Conservation (phyloP, 805 yeast genomes). For the Tetrapisispora taiwanensis region DNA sequence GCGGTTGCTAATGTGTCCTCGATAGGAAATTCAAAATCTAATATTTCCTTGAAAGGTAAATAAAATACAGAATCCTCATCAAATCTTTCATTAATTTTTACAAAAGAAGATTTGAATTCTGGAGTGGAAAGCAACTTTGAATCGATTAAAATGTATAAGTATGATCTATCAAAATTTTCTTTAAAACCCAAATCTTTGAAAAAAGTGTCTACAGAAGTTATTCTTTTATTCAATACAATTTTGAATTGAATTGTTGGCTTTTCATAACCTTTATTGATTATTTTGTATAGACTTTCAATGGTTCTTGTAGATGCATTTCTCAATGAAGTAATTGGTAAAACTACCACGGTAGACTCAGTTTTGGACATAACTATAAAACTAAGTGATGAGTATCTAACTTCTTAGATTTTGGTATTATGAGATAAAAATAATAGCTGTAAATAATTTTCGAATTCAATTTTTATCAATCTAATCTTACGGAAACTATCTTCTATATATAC, state of each 20-base stretch:
- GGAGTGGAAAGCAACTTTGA: background rate
- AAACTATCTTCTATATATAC: too few relatives aligned
- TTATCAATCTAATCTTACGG: too few relatives aligned
- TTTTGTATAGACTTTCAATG: slow-evolving; percentile 11
- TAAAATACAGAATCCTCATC: background rate
- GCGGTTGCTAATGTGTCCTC: slow-evolving; percentile 27
- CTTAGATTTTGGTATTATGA: too few relatives aligned
- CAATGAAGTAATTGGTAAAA: background rate
- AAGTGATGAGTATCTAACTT: too few relatives aligned
- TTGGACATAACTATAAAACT: background rate
- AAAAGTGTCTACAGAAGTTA: slow-evolving; percentile 22
- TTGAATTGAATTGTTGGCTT: slow-evolving; percentile 37
- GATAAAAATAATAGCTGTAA: too few relatives aligned
- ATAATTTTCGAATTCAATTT: too few relatives aligned
- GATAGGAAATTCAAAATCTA: slow-evolving; percentile 2
- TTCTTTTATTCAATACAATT: slow-evolving; percentile 34
- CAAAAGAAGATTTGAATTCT: background rate
- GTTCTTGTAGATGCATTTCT: background rate
- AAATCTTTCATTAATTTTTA: background rate
- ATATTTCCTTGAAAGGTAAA: background rate
- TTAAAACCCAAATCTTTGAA: slow-evolving; percentile 23
- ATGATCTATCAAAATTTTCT: slow-evolving; percentile 13
- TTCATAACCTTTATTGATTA: slow-evolving; percentile 44
- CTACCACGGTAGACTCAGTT: background rate
- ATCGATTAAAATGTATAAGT: slow-evolving; percentile 17